A percentile compares a stretch with the other conserved stretches of the same genome.
These are phyloP conservation scores for Heliamphora exappendiculata DNA, from an alignment of 148 eudicot genomes.

Conservation along the genomic window DNA sequence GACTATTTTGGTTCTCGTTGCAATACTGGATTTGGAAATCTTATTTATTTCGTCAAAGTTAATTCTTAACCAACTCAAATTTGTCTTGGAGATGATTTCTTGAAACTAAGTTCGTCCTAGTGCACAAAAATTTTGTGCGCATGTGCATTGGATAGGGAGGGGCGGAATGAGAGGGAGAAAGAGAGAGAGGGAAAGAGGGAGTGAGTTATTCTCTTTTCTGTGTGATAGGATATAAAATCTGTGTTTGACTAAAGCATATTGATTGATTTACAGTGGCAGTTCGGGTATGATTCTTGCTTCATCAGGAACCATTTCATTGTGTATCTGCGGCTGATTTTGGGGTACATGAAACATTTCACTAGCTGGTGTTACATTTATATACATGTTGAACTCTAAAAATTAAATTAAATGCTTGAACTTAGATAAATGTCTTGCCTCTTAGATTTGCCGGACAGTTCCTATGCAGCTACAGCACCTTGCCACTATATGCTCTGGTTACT, in stretches of 20 bases:
- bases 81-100: not conserved
- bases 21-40: not conserved
- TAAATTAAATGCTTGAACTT: not conserved
- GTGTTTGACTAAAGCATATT: not conserved
- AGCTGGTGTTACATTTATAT: not conserved
- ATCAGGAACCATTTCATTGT: constrained; percentile 77
- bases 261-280: constrained; percentile 78
- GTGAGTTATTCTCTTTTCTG: not conserved
- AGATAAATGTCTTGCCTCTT: constrained; percentile 2
- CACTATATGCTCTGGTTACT: constrained; percentile 90
- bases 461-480: constrained; percentile 98
- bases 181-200: not conserved
- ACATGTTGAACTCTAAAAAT: not conserved
- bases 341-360: constrained; percentile 36
- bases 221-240: not conserved
- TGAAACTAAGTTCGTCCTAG: not conserved
- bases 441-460: constrained; percentile 94
- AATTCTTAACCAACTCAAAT: not conserved
- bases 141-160: no score
- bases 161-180: no score
- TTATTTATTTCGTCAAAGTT: not conserved
- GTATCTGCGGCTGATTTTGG: constrained; percentile 75
- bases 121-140: not conserved
- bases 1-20: not conserved
- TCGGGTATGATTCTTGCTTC: constrained; percentile 91